phyloP scores from a whole-genome alignment of 805 yeast genomes.

The Maudiozyma serrabonitensis region DNA sequence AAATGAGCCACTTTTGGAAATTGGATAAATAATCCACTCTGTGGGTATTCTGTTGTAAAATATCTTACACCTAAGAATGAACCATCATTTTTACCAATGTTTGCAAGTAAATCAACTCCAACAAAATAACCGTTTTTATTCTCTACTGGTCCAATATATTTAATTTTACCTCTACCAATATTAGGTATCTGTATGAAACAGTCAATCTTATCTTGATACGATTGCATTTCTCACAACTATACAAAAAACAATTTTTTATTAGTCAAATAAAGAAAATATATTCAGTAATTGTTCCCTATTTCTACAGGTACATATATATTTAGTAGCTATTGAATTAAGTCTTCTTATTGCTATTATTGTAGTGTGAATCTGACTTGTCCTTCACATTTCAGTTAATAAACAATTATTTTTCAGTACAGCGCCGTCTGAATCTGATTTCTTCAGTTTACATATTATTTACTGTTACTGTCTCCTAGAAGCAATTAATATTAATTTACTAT shows the following conservation, averaged over 20 bases:
- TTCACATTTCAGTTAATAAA: too few species aligned
- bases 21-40: constrained; percentile 69
- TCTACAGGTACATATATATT: too few species aligned
- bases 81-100: constrained; percentile 81
- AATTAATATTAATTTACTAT: too few species aligned
- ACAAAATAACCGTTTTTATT: constrained; percentile 71
- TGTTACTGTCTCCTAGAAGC: too few species aligned
- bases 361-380: too few species aligned
- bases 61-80: constrained; percentile 60
- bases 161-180: constrained; percentile 56
- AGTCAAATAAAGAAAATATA: too few species aligned
- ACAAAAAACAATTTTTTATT: neutral
- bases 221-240: neutral
- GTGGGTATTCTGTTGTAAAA: constrained; percentile 53
- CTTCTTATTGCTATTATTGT: too few species aligned
- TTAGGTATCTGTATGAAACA: constrained; percentile 47
- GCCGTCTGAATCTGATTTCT: too few species aligned
- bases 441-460: too few species aligned
- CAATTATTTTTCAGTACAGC: too few species aligned
- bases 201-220: constrained; percentile 22
- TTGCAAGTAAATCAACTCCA: constrained; percentile 70
- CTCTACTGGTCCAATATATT: constrained; percentile 63
- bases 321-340: too few species aligned
- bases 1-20: constrained; percentile 33
- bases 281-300: too few species aligned